These are phyloP conservation scores for Samsoniella hepiali DNA, from an alignment of 2,329 filamentous ascomycete genomes.

Conservation along the genomic window DNA sequence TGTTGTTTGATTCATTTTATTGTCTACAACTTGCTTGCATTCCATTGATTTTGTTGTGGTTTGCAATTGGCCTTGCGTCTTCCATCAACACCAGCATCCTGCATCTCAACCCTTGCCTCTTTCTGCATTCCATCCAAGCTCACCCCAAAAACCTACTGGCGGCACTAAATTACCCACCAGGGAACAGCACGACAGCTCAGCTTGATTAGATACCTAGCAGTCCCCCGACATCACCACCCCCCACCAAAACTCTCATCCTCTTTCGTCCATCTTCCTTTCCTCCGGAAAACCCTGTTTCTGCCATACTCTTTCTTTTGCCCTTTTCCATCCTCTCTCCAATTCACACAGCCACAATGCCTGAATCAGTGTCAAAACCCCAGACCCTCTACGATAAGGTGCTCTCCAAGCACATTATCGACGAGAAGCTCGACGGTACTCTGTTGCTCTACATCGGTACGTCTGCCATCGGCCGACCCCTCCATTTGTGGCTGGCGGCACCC, in stretches of 20 bases:
- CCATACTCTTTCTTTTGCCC: conserved; percentile 20
- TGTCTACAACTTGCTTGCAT: background rate
- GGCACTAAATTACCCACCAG: background rate
- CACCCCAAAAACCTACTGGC: background rate
- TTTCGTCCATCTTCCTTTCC: background rate
- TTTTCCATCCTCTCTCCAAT: conserved; percentile 14
- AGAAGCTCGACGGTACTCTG: conserved; percentile 90
- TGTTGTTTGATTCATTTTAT: background rate
- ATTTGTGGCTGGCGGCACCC: background rate
- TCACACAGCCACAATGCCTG: conserved; percentile 63
- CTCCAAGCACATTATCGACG: conserved; percentile 88
- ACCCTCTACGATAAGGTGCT: conserved; percentile 99
- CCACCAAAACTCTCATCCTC: conserved; percentile 11
- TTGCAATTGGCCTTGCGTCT: background rate
- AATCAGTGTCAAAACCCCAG: conserved; percentile 66
- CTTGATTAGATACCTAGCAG: background rate
- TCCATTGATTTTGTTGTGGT: background rate
- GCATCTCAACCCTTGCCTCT: background rate
- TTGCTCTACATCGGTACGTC: conserved; percentile 85
- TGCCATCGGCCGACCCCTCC: background rate
- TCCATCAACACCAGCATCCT: background rate
- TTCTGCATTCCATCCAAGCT: background rate
- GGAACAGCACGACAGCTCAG: background rate
- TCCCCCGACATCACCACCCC: conserved; percentile 7
- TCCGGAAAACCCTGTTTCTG: conserved; percentile 6